Evolutionary conservation across 106 monocot species (phyloP).

Genomic region (Chionographis japonica): DNA sequence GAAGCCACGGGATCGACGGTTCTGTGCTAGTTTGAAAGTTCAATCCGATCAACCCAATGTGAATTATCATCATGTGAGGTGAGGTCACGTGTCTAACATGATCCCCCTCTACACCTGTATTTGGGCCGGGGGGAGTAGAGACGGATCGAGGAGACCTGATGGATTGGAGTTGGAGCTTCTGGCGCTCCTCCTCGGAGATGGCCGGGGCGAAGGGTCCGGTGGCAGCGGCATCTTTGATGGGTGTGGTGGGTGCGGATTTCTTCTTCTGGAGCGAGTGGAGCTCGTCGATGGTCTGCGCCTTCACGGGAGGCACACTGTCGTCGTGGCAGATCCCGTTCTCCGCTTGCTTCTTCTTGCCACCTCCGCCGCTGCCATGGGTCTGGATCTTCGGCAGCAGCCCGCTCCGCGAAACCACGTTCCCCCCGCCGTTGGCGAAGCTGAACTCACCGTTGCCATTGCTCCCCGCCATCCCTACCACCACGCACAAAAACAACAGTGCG

Average conservation of each 20-base stretch:
- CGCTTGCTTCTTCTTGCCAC: conserved; percentile 13
- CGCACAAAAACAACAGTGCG: not conserved
- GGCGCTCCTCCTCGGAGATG: conserved; percentile 79
- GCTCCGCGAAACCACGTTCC: conserved; percentile 16
- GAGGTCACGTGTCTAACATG: too few species aligned
- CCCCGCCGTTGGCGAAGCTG: conserved; percentile 26
- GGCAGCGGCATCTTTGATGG: conserved; percentile 46
- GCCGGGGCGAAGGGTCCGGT: conserved; percentile 29
- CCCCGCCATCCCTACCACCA: not conserved
- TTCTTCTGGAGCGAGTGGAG: conserved; percentile 97
- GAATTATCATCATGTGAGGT: too few species aligned
- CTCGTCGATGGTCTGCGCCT: conserved; percentile 96
- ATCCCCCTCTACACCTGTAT: not conserved
- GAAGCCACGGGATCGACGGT: too few species aligned
- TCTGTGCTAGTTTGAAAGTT: too few species aligned
- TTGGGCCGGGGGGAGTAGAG: not conserved
- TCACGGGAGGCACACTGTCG: conserved; percentile 82
- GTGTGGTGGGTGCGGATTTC: conserved; percentile 89
- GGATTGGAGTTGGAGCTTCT: conserved; percentile 88
- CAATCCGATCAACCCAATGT: too few species aligned
- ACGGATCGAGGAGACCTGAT: conserved; percentile 52
- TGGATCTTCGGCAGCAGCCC: conserved; percentile 59
- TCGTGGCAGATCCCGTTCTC: conserved; percentile 87
- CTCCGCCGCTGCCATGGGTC: conserved; percentile 15
- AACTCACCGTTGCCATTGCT: conserved; percentile 19